Base-by-base conservation (phyloP, 2,329 filamentous ascomycete species). In the Alternaria alternata region DNA sequence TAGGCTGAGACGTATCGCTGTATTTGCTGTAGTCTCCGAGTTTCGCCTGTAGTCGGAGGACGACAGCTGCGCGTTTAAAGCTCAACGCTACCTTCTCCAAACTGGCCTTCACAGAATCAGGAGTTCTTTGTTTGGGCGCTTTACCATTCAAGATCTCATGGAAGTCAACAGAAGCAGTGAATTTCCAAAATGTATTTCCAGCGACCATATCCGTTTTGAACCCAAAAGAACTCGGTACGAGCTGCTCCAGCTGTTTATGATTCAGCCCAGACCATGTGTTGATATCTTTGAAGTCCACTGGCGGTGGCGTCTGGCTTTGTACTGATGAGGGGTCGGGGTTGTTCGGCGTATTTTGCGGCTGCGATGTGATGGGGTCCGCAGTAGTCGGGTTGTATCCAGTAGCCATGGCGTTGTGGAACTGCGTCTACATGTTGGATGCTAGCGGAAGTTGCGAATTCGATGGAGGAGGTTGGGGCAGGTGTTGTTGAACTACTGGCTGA, bases 31-130 rank as follows among this genome's bases (percentile, higher is more conserved):
- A 30, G 28, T 30, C 16, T 4, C 16, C 36, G 8, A 38, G 16
- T 38, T n/a, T 38, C 7, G 57, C 46, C 16, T 61, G 58, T 7
- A 54, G n/a, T 9, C 49, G 51, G 1, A 63, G 36, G 4, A 63
- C 22, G 1, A 54, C 28, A 1, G 53, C 22, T 3, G 58, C 51
- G 12, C 54, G 58, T 24, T 55, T 55, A 18, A 63, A 44, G 1
- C 20, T 12, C 0, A n/a, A 16, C 2, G 44, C 54, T 16, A 30
- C 22, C 8, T n/a, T n/a, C 6, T 57, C 49, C 16, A 63, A 24
- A 3, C 26, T 22, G 0, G n/a, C 16, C 20, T 54, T 59, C 4
- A 63, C 14, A 36, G 5, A 12, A 14, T 36, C 28, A 30, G 28
- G 28, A 11, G 28, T 30, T 5, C 1, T 11, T 30, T 30, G 3